These are phyloP conservation scores for Dictyostelium capitatum DNA, from an alignment of 78 protist species.

Conservation along the genomic window DNA sequence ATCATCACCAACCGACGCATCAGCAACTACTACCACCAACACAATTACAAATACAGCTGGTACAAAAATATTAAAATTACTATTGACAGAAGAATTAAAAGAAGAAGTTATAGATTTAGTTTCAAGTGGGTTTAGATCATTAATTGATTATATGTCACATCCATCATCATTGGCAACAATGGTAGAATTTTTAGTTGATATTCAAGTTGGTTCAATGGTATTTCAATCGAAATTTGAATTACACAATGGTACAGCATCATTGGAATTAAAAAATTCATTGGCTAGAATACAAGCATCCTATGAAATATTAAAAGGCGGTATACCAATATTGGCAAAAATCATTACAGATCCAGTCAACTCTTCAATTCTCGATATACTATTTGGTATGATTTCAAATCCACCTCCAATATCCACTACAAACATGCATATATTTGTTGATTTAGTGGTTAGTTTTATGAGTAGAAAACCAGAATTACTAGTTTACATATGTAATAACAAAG, in stretches of 20 bases:
- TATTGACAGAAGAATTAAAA: conserved; percentile 61
- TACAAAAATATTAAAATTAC: background rate
- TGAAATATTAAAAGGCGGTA: conserved; percentile 65
- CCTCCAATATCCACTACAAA: conserved; percentile 54
- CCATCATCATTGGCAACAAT: conserved; percentile 39
- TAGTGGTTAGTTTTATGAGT: conserved; percentile 9
- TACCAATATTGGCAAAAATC: conserved; percentile 6
- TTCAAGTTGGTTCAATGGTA: conserved; percentile 9
- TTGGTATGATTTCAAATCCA: conserved; percentile 34
- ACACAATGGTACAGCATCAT: conserved; percentile 25
- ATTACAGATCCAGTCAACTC: conserved; percentile 49
- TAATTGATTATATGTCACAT: conserved; percentile 40
- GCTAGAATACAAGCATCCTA: conserved; percentile 48
- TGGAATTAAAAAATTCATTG: conserved; percentile 30
- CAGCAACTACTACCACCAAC: no score
- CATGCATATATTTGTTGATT: conserved; percentile 45
- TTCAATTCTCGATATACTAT: conserved; percentile 26
- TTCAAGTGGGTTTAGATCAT: conserved; percentile 36
- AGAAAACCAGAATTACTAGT: conserved; percentile 44
- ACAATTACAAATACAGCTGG: background rate
- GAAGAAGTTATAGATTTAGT: conserved; percentile 69
- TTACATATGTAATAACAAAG: conserved; percentile 51
- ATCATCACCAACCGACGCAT: background rate
- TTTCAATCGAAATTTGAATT: conserved; percentile 2
- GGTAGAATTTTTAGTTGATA: conserved; percentile 31